phyloP scores from a whole-genome alignment of 2,329 filamentous ascomycete genomes.

The Colletotrichum horii region DNA sequence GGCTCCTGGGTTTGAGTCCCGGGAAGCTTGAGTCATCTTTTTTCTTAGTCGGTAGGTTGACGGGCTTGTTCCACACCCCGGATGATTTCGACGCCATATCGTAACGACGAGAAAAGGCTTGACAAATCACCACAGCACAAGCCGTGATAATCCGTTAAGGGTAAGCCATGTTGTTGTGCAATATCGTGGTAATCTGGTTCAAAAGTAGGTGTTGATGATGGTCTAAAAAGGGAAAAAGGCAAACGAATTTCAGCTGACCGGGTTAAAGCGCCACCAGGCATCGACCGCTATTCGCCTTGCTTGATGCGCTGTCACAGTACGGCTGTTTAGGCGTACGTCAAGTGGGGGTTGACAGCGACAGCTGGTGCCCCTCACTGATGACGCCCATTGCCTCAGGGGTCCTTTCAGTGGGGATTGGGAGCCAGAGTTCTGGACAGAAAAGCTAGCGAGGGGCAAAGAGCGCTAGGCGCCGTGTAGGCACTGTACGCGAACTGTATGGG shows the following conservation, averaged over 20 bases:
- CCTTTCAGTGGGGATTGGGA: background rate
- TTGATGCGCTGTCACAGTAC: constrained; percentile 20
- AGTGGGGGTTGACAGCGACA: constrained; percentile 7
- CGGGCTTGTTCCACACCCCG: constrained; percentile 53
- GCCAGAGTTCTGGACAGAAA: background rate
- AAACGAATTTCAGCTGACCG: background rate
- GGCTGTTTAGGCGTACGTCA: background rate
- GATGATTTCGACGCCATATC: constrained; percentile 59
- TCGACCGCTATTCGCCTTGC: background rate
- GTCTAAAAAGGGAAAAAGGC: constrained; percentile 17
- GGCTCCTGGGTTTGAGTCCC: constrained; percentile 50
- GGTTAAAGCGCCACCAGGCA: background rate
- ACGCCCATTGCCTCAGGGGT: constrained; percentile 1
- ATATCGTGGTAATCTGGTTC: constrained; percentile 1
- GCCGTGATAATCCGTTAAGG: constrained; percentile 56
- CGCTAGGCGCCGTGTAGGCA: background rate
- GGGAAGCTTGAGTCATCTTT: constrained; percentile 55
- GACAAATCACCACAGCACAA: constrained; percentile 52
- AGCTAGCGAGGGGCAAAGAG: background rate
- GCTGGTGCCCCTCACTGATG: constrained; percentile 18
- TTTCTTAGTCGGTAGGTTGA: constrained; percentile 43
- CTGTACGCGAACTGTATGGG: background rate
- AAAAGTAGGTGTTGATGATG: background rate
- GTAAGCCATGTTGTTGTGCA: constrained; percentile 44
- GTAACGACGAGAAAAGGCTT: constrained; percentile 25